phyloP scores from a whole-genome alignment of 1,284 basidiomycete genomes.

The Erythrobasidium hasegawianum region DNA sequence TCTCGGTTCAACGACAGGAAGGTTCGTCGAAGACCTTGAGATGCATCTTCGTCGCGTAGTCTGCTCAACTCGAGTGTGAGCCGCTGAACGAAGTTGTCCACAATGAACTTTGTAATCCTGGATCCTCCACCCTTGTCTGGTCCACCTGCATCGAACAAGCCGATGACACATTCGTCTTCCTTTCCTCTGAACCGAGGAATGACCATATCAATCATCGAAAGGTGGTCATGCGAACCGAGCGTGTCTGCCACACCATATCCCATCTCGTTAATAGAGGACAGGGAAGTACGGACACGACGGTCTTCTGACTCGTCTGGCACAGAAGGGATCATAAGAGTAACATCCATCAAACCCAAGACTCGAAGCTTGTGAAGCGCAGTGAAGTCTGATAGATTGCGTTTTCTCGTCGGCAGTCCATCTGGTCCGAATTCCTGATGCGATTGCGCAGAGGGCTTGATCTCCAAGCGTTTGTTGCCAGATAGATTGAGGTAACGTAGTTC shows the following conservation, averaged over 20 bases:
- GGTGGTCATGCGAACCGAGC: conserved; percentile 68
- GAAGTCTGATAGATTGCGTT: conserved; percentile 70
- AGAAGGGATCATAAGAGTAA: conserved; percentile 78
- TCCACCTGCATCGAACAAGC: conserved; percentile 77
- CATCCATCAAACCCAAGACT: conserved; percentile 94
- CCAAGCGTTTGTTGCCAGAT: conserved; percentile 81
- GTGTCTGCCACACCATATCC: conserved; percentile 95
- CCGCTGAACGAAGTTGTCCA: conserved; percentile 67
- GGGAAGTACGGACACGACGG: conserved; percentile 85
- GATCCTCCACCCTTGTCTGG: conserved; percentile 55
- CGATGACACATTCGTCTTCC: conserved; percentile 84
- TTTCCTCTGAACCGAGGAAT: conserved; percentile 78
- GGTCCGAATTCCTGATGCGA: conserved; percentile 51
- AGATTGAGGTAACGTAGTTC: conserved; percentile 85
- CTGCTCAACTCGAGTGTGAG: conserved; percentile 61
- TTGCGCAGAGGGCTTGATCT: conserved; percentile 64
- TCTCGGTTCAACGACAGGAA: conserved; percentile 80
- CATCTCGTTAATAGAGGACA: conserved; percentile 87
- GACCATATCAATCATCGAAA: conserved; percentile 90
- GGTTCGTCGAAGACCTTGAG: conserved; percentile 74
- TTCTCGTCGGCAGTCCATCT: conserved; percentile 49
- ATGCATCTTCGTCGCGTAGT: conserved; percentile 57
- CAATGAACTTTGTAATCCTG: conserved; percentile 64
- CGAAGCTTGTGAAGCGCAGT: conserved; percentile 75
- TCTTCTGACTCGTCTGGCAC: conserved; percentile 89